Evolutionary conservation across 345 rosid species (phyloP).

Genomic region (Corchorus capsularis): DNA sequence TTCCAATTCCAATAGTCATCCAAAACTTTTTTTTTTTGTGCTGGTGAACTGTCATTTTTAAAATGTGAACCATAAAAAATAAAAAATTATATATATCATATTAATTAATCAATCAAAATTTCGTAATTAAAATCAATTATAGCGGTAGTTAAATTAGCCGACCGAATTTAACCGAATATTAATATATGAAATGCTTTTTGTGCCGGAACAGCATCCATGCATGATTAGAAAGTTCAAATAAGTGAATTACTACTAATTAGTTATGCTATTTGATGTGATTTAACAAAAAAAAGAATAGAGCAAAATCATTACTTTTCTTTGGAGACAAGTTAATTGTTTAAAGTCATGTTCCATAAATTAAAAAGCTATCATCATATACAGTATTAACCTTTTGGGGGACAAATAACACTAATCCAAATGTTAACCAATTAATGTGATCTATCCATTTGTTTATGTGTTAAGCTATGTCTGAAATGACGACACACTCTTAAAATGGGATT

Average conservation of each 20-base stretch:
- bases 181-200: not conserved
- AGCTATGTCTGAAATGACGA: not conserved
- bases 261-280: not conserved
- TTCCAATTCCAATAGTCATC: not conserved
- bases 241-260: no score
- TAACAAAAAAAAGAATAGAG: not conserved
- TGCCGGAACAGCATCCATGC: not conserved
- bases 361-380: not conserved
- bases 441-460: not conserved
- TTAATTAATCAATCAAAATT: not conserved
- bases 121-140: not conserved
- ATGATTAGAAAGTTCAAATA: not conserved
- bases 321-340: not conserved
- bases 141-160: not conserved
- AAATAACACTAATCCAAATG: slow-evolving; percentile 1
- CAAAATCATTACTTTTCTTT: not conserved
- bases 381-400: not conserved
- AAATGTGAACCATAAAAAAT: not conserved
- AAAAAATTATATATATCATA: no score
- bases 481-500: not conserved
- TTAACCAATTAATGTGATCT: not conserved
- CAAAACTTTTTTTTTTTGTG: not conserved
- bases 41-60: not conserved
- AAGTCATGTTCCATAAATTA: not conserved
- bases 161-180: not conserved